Conservation (phyloP, 2,329 filamentous ascomycete genomes). For the Verticillium nubilum region DNA sequence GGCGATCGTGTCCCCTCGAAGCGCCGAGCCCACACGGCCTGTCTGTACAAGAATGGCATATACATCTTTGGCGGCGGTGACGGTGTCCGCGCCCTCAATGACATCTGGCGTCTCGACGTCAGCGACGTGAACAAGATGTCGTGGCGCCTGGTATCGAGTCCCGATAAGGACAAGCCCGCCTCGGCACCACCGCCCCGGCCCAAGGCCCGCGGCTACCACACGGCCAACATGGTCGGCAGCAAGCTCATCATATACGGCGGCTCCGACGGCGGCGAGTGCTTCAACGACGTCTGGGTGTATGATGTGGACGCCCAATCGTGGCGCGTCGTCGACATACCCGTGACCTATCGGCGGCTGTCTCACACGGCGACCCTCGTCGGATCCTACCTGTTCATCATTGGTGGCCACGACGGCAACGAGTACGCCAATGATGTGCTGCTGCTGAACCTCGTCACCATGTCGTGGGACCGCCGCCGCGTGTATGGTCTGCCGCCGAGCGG, state of each 20-base stretch:
- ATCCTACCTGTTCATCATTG: conserved; percentile 64
- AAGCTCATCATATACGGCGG: conserved; percentile 69
- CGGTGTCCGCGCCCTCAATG: conserved; percentile 63
- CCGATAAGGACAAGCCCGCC: conserved; percentile 25
- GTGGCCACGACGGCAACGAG: conserved; percentile 64
- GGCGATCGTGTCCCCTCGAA: conserved; percentile 55
- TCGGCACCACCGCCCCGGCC: conserved; percentile 37
- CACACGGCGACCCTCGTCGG: conserved; percentile 66
- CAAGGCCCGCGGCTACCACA: conserved; percentile 64
- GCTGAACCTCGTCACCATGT: conserved; percentile 67
- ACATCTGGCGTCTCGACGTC: conserved; percentile 68
- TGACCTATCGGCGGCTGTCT: conserved; percentile 59
- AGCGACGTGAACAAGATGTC: conserved; percentile 61
- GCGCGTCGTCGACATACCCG: conserved; percentile 52
- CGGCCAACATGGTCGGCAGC: conserved; percentile 66
- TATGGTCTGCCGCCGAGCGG: conserved; percentile 59
- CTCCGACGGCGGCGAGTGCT: conserved; percentile 66
- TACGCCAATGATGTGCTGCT: conserved; percentile 65
- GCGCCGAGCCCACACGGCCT: conserved; percentile 64
- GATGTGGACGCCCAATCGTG: conserved; percentile 59
- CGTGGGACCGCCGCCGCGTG: conserved; percentile 63
- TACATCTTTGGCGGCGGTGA: conserved; percentile 70
- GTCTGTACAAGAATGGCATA: conserved; percentile 64
- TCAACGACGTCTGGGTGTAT: conserved; percentile 69
- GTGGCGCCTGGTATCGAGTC: conserved; percentile 58